A percentile compares a stretch with the other conserved stretches of the same genome.
Evolutionary conservation across 1,139 yeast species (phyloP).

Genomic region (Diutina rugosa): DNA sequence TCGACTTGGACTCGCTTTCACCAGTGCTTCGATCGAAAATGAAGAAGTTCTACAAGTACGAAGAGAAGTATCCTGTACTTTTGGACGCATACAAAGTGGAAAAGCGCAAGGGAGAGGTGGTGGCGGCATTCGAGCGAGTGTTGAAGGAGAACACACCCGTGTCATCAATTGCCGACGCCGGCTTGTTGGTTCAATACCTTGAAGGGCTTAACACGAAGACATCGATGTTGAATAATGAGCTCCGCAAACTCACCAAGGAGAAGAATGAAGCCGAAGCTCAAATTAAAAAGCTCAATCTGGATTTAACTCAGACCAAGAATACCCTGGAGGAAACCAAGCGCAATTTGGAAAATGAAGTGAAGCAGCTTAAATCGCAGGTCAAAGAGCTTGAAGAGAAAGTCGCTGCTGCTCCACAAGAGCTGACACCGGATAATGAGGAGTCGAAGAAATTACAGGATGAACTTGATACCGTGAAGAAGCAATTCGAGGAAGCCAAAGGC

Average conservation of each 20-base stretch:
- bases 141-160: conserved; percentile 75
- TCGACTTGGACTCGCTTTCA: conserved; percentile 33
- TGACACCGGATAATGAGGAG: neutral
- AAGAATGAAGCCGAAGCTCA: conserved; percentile 9
- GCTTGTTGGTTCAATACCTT: conserved; percentile 55
- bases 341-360: conserved; percentile 3
- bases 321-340: conserved; percentile 7
- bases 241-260: conserved; percentile 13
- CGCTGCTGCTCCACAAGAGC: neutral
- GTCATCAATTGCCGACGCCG: conserved; percentile 60
- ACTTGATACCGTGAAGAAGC: too few relatives aligned
- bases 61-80: conserved; percentile 73
- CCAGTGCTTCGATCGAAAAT: conserved; percentile 47
- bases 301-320: conserved; percentile 4
- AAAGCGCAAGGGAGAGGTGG: conserved; percentile 51
- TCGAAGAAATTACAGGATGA: neutral
- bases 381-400: neutral
- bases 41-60: conserved; percentile 74
- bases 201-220: conserved; percentile 50
- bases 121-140: conserved; percentile 56
- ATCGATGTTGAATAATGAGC: conserved; percentile 41
- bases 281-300: conserved; percentile 8
- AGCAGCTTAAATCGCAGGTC: neutral
- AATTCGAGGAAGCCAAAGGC: neutral
- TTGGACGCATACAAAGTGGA: conserved; percentile 78